These are phyloP conservation scores for Domatiomyces catenatus DNA, from an alignment of 2,329 filamentous ascomycete species.

Conservation along the genomic window DNA sequence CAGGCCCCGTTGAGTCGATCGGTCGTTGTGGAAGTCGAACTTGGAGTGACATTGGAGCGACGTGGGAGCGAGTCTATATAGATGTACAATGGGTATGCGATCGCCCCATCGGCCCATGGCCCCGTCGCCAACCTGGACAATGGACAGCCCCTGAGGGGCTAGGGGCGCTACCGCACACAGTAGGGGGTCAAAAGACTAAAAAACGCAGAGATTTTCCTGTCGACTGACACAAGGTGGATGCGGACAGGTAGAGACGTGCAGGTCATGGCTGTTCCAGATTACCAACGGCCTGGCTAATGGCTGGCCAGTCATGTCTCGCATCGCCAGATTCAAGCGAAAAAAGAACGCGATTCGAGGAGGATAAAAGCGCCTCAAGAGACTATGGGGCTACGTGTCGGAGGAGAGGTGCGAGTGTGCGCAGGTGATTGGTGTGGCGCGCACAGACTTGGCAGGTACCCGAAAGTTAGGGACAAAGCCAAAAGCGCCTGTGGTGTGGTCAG, in stretches of 20 bases:
- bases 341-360: not conserved
- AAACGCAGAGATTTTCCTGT: not conserved
- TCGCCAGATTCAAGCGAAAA: not conserved
- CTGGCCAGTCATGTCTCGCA: not conserved
- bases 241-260: not conserved
- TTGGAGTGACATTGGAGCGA: constrained; percentile 1
- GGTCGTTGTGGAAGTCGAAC: constrained; percentile 2
- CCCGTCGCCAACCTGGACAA: not conserved
- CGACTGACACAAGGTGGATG: not conserved
- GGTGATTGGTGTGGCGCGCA: not conserved
- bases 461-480: not conserved
- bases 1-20: constrained; percentile 1
- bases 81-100: not conserved
- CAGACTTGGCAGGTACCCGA: not conserved
- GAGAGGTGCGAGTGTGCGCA: not conserved
- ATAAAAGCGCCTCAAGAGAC: not conserved
- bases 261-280: not conserved
- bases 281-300: not conserved
- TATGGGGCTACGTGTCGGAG: not conserved
- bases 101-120: too few species aligned
- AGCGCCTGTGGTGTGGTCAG: too few species aligned
- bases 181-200: not conserved
- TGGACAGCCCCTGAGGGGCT: not conserved
- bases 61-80: not conserved
- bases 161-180: not conserved